A percentile compares a stretch with the other conserved stretches of the same genome.
phyloP scores from a whole-genome alignment of 2,329 filamentous ascomycete genomes.

The Aspergillus transmontanensis region DNA sequence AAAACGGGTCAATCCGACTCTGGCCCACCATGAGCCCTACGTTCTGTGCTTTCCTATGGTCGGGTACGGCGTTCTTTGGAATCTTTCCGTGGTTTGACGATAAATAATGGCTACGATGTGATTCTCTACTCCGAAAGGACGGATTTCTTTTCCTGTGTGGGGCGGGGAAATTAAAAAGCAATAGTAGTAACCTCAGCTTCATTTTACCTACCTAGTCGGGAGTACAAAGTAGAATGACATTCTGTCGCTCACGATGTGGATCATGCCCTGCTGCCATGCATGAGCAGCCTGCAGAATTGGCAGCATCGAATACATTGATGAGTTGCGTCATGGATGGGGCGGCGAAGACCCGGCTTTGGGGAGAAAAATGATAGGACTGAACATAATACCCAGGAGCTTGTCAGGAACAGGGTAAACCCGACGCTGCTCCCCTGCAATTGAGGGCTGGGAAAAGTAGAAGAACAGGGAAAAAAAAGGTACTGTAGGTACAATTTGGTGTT shows the following conservation, averaged over 20 bases:
- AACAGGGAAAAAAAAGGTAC: background rate
- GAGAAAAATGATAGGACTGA: background rate
- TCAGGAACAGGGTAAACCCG: slow-evolving; percentile 3
- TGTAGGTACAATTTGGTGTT: no score
- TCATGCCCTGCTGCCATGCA: slow-evolving; percentile 5
- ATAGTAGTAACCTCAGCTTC: background rate
- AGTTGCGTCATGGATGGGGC: slow-evolving; percentile 6
- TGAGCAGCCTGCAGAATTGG: slow-evolving; percentile 5
- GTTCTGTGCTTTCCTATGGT: background rate
- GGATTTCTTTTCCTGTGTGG: background rate
- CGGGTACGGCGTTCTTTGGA: background rate
- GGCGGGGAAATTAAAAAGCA: background rate
- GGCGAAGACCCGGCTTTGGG: background rate
- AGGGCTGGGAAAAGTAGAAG: background rate
- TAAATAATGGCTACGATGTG: background rate
- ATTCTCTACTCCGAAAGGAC: background rate
- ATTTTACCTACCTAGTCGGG: background rate
- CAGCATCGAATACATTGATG: slow-evolving; percentile 4
- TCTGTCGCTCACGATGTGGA: background rate
- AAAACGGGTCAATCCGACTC: background rate
- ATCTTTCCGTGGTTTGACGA: background rate
- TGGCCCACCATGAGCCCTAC: slow-evolving; percentile 1
- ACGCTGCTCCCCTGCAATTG: background rate
- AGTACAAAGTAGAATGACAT: background rate
- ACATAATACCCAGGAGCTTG: background rate